Evolutionary conservation across 2,329 filamentous ascomycete genomes (phyloP).

Genomic region (Colletotrichum sp.): DNA sequence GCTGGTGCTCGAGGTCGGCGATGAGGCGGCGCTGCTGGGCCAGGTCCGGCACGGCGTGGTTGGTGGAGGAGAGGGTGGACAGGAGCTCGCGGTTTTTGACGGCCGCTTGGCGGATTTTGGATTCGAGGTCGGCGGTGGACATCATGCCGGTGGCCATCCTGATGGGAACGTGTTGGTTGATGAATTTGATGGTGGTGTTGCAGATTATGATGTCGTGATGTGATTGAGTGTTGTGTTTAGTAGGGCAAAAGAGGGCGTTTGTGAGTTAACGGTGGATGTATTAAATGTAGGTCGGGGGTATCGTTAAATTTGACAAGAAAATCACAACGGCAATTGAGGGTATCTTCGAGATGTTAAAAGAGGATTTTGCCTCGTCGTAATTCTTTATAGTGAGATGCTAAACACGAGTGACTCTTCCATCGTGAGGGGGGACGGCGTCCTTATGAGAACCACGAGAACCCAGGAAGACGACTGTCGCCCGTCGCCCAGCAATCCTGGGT

Average conservation of each 20-base stretch:
- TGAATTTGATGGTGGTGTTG: background rate
- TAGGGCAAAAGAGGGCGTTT: background rate
- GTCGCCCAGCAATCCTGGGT: conserved; percentile 1
- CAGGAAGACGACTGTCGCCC: rapidly evolving
- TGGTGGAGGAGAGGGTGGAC: conserved; percentile 49
- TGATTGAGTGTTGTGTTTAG: rapidly evolving
- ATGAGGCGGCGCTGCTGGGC: conserved; percentile 51
- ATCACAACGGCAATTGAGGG: background rate
- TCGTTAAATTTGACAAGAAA: no score
- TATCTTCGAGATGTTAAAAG: background rate
- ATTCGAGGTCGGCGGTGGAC: conserved; percentile 28
- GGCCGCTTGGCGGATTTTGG: conserved; percentile 43
- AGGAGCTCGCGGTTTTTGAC: conserved; percentile 49
- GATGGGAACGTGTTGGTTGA: background rate
- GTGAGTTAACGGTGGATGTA: background rate
- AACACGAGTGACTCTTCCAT: no score
- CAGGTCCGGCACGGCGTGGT: conserved; percentile 51
- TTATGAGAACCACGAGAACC: background rate
- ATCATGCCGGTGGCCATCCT: background rate
- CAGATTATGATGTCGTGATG: background rate
- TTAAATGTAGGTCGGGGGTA: background rate
- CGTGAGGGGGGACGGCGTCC: background rate
- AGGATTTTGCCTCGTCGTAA: background rate
- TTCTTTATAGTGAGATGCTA: no score
- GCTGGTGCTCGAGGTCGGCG: conserved; percentile 46